Conservation (phyloP, 306 rosid genomes). For the Nissolia schottii region DNA sequence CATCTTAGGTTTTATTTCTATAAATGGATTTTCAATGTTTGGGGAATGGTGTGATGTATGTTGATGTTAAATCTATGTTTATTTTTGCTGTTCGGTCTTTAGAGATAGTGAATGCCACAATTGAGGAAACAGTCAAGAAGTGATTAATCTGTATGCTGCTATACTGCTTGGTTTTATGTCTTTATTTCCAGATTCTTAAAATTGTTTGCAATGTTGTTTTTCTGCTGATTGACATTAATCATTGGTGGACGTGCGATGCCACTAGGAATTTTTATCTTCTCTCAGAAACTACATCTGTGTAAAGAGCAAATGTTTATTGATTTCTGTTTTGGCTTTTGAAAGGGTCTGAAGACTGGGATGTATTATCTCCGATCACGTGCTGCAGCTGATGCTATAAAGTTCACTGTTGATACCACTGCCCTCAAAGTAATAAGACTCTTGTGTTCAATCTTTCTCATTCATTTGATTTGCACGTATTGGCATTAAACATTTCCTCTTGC, state of each 20-base stretch:
- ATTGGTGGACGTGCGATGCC: too few species aligned
- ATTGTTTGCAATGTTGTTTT: too few species aligned
- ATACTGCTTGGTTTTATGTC: not conserved
- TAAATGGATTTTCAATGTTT: too few species aligned
- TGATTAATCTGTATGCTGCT: not conserved
- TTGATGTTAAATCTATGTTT: not conserved
- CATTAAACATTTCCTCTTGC: not conserved
- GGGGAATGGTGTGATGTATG: not conserved
- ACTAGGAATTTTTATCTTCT: too few species aligned
- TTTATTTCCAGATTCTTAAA: not conserved
- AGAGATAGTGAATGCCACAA: not conserved
- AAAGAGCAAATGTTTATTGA: not conserved
- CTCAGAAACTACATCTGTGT: not conserved
- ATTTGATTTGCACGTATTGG: not conserved
- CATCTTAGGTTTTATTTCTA: too few species aligned
- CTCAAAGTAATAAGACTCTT: conserved; percentile 40
- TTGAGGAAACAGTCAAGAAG: not conserved
- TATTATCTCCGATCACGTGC: conserved; percentile 80
- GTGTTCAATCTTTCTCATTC: not conserved
- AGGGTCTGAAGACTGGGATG: conserved; percentile 95
- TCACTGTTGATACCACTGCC: conserved; percentile 69
- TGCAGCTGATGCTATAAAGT: conserved; percentile 88
- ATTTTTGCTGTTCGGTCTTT: not conserved
- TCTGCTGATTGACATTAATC: too few species aligned
- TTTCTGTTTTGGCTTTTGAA: not conserved